Conservation (phyloP, 2,329 filamentous ascomycete genomes). For the Xylaria sp. region DNA sequence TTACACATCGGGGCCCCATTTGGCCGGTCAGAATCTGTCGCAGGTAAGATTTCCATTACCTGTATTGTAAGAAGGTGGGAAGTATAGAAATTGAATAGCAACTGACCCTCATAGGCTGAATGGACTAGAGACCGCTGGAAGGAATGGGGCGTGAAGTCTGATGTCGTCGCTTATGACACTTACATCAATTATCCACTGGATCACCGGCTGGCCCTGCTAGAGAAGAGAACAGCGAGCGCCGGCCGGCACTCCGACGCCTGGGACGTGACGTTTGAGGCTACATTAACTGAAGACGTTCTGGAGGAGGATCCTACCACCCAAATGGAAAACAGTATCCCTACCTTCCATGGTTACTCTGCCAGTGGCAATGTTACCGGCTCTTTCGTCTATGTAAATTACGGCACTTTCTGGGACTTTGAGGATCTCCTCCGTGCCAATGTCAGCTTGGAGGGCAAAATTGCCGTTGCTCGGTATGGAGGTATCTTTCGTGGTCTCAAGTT, state of each 20-base stretch:
- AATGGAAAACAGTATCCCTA: conserved; percentile 78
- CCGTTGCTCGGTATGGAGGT: conserved; percentile 83
- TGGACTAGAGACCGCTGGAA: conserved; percentile 82
- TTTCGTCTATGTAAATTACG: conserved; percentile 92
- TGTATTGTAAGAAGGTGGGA: background rate
- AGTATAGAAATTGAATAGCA: background rate
- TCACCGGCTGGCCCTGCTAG: conserved; percentile 74
- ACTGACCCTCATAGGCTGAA: conserved; percentile 60
- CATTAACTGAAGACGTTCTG: conserved; percentile 84
- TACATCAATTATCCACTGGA: conserved; percentile 82
- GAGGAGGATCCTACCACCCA: conserved; percentile 84
- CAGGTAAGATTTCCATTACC: conserved; percentile 59
- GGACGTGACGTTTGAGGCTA: conserved; percentile 80
- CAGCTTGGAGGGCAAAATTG: conserved; percentile 84
- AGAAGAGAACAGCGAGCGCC: conserved; percentile 56
- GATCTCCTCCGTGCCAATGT: conserved; percentile 81
- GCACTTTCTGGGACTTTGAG: conserved; percentile 86
- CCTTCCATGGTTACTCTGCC: conserved; percentile 95
- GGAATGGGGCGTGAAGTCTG: conserved; percentile 73
- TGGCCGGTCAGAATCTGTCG: conserved; percentile 81
- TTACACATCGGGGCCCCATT: conserved; percentile 79
- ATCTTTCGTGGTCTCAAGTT: conserved; percentile 93
- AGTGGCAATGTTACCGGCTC: conserved; percentile 89
- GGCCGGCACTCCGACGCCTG: conserved; percentile 55
- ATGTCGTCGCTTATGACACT: conserved; percentile 77